These are phyloP conservation scores for Sporothrix brasiliensis DNA, from an alignment of 2,329 filamentous ascomycete species.

Conservation along the genomic window DNA sequence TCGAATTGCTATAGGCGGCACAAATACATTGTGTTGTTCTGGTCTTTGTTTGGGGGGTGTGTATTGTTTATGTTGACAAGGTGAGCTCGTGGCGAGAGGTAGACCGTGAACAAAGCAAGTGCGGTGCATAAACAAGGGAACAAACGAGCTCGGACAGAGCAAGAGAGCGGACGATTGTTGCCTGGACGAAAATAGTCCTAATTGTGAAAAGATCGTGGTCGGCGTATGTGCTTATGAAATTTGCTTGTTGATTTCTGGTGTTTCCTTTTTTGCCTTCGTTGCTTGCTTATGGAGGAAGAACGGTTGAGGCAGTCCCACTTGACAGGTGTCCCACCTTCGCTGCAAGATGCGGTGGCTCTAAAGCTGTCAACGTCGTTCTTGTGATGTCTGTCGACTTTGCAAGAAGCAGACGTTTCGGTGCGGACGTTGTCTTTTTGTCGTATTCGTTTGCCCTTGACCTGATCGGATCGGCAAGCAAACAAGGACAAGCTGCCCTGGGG, in stretches of 20 bases:
- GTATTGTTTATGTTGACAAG: conserved; percentile 18
- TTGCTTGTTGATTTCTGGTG: conserved; percentile 16
- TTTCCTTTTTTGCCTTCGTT: background rate
- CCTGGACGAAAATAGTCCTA: background rate
- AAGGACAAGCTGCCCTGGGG: background rate
- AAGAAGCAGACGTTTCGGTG: background rate
- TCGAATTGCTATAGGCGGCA: background rate
- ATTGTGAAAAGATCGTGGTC: background rate
- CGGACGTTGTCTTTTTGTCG: conserved; percentile 1
- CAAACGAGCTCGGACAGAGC: background rate
- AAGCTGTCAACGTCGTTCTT: background rate
- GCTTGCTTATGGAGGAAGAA: background rate
- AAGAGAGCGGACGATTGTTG: background rate
- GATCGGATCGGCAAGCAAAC: conserved; percentile 8
- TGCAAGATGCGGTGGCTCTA: background rate
- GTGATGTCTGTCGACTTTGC: background rate
- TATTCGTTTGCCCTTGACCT: background rate
- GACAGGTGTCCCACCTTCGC: background rate
- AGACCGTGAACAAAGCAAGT: conserved; percentile 16
- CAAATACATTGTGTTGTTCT: background rate
- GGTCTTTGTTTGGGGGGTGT: background rate
- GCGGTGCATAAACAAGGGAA: background rate
- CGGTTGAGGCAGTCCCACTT: background rate
- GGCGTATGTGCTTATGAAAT: background rate
- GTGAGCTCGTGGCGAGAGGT: background rate